Evolutionary conservation across 2,329 filamentous ascomycete species (phyloP), one percentile per base, ranked within the genome.

Genomic region (Sarocladium oryzae): DNA sequence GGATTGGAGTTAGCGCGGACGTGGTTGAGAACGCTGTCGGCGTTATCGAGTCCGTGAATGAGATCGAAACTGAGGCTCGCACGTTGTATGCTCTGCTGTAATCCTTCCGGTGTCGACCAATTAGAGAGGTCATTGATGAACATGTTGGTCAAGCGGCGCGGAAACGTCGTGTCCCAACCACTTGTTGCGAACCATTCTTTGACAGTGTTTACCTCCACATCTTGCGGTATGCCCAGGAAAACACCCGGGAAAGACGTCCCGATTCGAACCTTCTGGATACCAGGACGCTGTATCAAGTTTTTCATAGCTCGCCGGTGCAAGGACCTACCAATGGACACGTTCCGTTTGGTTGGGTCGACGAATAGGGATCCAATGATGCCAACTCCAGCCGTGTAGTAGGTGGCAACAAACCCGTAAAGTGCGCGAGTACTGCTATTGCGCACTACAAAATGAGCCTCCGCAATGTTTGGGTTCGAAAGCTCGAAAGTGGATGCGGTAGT

Each of bases 361-460:
- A 96, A 86, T n/a, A 97, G 76, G 3, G 88, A 83, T 1, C 87
- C 90, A 49, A 97, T 82, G 16, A 89, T 85, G 15, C 89, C 89
- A 4, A 84, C 84, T 1, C 70, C 70, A 36, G 82, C 82, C 61
- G 87, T 82, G 63, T 82, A 90, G 63, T 95, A 96, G 0, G 90
- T 95, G 0, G 90, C 86, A 61, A 88, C 92, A 66, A 96, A 97
- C 2, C 91, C 91, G 62, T 96, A 96, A 0, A 97, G 71, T 0
- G 88, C 88, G 56, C 89, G 86, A 0, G 91, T 97, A 65, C 88
- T 95, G 69, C 88, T 95, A 64, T 96, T 97, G 18, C 91, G 82
- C 28, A 97, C 91, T 8, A 96, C 90, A 62, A 92, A 95, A 65
- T 97, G 91, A 1, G 84, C 75, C 66, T 96, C 89, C 52, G 88